Percentiles rank a stretch among this genome's conserved stretches.
Conservation (phyloP, 208 protist genomes). For the Trypanosoma vivax region DNA sequence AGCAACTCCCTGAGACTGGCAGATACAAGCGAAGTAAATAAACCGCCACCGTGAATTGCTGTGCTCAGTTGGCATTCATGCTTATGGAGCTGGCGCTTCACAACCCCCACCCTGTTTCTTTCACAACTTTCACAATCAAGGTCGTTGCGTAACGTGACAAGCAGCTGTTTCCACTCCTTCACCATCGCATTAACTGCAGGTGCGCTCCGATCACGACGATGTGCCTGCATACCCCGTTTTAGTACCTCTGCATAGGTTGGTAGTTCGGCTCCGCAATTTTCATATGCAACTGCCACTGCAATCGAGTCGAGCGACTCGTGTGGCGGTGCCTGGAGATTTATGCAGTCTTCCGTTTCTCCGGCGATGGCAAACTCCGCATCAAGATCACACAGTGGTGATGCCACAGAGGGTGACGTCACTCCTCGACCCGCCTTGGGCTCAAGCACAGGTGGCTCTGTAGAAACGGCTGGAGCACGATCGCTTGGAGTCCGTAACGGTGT, state of each 20-base stretch:
- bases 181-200: too few relatives aligned
- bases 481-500: constrained; percentile 1
- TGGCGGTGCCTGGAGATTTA: too few relatives aligned
- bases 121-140: too few relatives aligned
- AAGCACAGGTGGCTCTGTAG: constrained; percentile 3
- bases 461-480: background rate
- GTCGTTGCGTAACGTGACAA: too few relatives aligned
- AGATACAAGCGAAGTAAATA: background rate
- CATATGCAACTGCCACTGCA: too few relatives aligned
- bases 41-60: background rate
- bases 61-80: background rate
- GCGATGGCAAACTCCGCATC: constrained; percentile 5
- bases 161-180: too few relatives aligned
- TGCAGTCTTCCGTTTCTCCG: background rate
- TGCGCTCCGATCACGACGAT: too few relatives aligned
- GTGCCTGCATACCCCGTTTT: too few relatives aligned
- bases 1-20: constrained; percentile 9
- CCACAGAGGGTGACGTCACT: background rate
- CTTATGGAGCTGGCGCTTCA: background rate
- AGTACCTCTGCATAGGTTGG: too few relatives aligned
- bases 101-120: background rate
- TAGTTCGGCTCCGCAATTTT: too few relatives aligned
- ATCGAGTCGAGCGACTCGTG: too few relatives aligned
- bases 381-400: constrained; percentile 1
- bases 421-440: constrained; percentile 1